Percentiles rank a stretch among this genome's conserved stretches.
Conservation (phyloP, 257 asterid species). For the Thymus quinquecostatus region DNA sequence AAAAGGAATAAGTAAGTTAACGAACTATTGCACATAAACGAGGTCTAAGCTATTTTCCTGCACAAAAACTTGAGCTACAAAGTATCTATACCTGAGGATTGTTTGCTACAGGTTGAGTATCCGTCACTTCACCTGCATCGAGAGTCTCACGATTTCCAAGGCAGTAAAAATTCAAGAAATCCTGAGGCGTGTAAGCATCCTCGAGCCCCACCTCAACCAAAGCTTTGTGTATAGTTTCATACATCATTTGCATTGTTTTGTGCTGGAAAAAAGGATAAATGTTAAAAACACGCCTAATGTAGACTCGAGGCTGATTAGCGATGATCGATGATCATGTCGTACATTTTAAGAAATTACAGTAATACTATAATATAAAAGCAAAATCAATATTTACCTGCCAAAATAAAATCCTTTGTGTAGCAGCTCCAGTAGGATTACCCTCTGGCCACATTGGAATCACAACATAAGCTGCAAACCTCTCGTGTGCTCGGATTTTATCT, state of each 20-base stretch:
- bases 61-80: neutral
- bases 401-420: conserved; percentile 89
- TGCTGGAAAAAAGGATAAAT: conserved; percentile 47
- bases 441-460: conserved; percentile 99
- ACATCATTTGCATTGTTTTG: conserved; percentile 99
- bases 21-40: neutral
- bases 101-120: conserved; percentile 56
- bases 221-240: conserved; percentile 90
- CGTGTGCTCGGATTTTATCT: conserved; percentile 79
- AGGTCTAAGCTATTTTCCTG: neutral
- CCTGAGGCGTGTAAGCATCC: conserved; percentile 78
- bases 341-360: no score
- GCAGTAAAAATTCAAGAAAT: conserved; percentile 84
- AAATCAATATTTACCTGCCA: conserved; percentile 67
- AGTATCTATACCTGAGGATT: conserved; percentile 70
- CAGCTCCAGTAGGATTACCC: conserved; percentile 97
- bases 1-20: neutral
- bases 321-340: no score
- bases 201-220: conserved; percentile 94
- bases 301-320: neutral
- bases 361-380: neutral
- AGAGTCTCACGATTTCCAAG: conserved; percentile 90
- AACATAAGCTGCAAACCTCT: conserved; percentile 91
- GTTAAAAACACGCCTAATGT: neutral
- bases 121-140: conserved; percentile 40